Evolutionary conservation across 306 rosid genomes (phyloP).

Genomic region (Rosa rugosa): DNA sequence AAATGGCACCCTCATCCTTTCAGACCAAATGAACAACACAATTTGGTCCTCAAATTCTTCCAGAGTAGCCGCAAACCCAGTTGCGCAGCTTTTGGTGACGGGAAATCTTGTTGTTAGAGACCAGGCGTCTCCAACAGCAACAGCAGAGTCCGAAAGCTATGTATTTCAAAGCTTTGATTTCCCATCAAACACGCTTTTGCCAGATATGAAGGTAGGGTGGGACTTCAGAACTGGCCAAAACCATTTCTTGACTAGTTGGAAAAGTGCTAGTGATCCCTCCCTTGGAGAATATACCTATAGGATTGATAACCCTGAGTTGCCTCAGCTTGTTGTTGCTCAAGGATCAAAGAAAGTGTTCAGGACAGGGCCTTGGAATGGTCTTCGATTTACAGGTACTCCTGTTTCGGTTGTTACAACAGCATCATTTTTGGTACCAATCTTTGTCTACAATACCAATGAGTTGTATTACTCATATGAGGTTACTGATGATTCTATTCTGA

Average conservation of each 20-base stretch:
- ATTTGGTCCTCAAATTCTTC: conserved; percentile 23
- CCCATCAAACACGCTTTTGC: conserved; percentile 25
- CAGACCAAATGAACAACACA: conserved; percentile 4
- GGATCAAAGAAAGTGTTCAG: neutral
- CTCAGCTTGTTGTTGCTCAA: neutral
- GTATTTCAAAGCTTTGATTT: conserved; percentile 40
- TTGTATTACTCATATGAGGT: neutral
- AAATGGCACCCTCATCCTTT: conserved; percentile 38
- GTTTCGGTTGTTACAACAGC: neutral
- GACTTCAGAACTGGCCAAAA: conserved; percentile 8
- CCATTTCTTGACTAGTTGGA: conserved; percentile 19
- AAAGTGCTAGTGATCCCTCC: conserved; percentile 23
- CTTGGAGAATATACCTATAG: conserved; percentile 1
- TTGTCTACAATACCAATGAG: neutral
- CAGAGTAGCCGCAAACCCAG: conserved; percentile 11
- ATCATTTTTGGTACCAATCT: neutral
- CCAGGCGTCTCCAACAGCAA: neutral
- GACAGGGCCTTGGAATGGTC: conserved; percentile 23
- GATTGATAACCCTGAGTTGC: neutral
- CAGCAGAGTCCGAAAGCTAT: neutral
- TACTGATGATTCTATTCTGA: neutral
- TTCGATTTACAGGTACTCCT: conserved; percentile 5
- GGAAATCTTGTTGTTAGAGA: conserved; percentile 45
- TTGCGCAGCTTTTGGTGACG: conserved; percentile 31
- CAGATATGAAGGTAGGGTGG: conserved; percentile 25